Conservation (phyloP, 2,329 filamentous ascomycete species). For the Colletotrichum limetticola region DNA sequence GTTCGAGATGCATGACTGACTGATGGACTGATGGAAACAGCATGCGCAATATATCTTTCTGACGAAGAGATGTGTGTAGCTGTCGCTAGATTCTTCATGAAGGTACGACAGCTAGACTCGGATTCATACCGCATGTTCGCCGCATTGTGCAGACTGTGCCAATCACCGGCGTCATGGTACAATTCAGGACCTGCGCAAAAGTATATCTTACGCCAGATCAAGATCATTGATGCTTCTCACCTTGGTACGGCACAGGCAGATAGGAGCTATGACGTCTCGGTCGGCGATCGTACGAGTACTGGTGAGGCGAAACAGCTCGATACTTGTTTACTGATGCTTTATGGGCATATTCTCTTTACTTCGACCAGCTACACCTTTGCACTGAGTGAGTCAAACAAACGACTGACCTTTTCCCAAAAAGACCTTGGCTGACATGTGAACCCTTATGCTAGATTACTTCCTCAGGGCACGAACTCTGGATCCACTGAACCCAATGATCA, state of each 20-base stretch:
- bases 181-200: constrained; percentile 87
- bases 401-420: not conserved
- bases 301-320: constrained; percentile 65
- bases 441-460: constrained; percentile 73
- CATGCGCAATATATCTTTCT: constrained; percentile 83
- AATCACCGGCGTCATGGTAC: constrained; percentile 80
- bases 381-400: constrained; percentile 65
- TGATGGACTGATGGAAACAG: constrained; percentile 48
- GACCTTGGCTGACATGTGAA: not conserved
- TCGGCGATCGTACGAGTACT: constrained; percentile 42
- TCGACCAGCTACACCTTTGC: constrained; percentile 87
- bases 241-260: constrained; percentile 22
- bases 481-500: constrained; percentile 80
- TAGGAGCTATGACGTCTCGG: constrained; percentile 43
- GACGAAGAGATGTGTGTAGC: constrained; percentile 81
- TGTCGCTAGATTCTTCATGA: constrained; percentile 85
- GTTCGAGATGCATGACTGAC: constrained; percentile 24
- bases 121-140: constrained; percentile 88
- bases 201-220: constrained; percentile 90
- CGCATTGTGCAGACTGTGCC: constrained; percentile 79
- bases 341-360: constrained; percentile 88
- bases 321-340: constrained; percentile 84
- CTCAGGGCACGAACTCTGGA: constrained; percentile 80
- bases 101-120: constrained; percentile 80
- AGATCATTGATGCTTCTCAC: constrained; percentile 79